These are phyloP conservation scores for Penicillium sp. DNA, from an alignment of 2,329 filamentous ascomycete genomes.

Conservation along the genomic window DNA sequence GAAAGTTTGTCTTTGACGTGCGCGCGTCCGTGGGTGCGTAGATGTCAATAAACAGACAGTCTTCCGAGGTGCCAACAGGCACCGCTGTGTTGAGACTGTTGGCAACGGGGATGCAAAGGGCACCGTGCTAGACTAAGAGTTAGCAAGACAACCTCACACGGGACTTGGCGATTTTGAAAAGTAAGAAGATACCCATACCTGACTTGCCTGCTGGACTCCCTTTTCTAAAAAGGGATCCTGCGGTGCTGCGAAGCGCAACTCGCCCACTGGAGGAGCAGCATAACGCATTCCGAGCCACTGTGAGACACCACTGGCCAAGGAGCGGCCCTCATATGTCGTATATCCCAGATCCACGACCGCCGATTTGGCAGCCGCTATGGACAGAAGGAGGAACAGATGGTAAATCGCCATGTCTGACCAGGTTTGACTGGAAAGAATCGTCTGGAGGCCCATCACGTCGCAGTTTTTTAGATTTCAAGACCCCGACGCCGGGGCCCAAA, in stretches of 20 bases:
- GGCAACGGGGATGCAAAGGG: conserved; percentile 67
- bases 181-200: conserved; percentile 40
- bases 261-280: conserved; percentile 67
- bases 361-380: conserved; percentile 25
- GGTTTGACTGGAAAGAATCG: neutral
- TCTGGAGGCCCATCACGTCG: neutral
- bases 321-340: conserved; percentile 63
- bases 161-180: neutral
- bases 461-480: neutral
- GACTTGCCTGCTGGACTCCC: conserved; percentile 55
- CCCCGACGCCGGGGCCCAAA: neutral
- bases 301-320: conserved; percentile 59
- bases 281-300: conserved; percentile 76
- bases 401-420: conserved; percentile 13
- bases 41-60: conserved; percentile 47
- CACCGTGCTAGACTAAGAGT: conserved; percentile 34
- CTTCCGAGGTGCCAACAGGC: conserved; percentile 49
- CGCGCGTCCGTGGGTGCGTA: conserved; percentile 38
- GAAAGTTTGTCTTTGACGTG: conserved; percentile 51
- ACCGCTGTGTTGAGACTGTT: conserved; percentile 57
- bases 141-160: neutral
- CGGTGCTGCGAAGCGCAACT: conserved; percentile 68
- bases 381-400: conserved; percentile 18
- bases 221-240: conserved; percentile 57
- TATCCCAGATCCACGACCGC: conserved; percentile 65